Conservation (phyloP, 2,329 filamentous ascomycete species). For the Aspergillus brasiliensis region DNA sequence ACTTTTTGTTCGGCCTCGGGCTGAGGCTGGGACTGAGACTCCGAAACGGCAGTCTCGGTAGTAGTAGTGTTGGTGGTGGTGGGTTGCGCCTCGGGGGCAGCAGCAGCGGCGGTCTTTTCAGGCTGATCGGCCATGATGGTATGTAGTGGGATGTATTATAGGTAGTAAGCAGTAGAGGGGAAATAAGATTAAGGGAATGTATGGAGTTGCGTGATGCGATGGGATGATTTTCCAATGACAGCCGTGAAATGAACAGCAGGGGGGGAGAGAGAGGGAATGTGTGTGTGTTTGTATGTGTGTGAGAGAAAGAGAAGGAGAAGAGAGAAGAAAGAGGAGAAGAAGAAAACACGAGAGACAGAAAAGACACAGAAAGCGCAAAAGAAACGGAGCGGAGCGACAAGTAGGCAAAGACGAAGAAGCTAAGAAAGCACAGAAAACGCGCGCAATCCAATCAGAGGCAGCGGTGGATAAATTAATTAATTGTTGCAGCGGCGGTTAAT, state of each 20-base stretch:
- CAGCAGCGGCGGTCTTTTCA: conserved; percentile 7
- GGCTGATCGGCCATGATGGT: conserved; percentile 16
- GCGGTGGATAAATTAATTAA: background rate
- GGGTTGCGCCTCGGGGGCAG: conserved; percentile 12
- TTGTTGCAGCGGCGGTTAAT: background rate
- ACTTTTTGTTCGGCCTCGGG: conserved; percentile 1
- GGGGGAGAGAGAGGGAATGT: background rate
- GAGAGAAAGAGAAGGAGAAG: background rate
- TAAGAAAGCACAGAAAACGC: no score
- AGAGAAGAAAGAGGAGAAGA: conserved; percentile 1
- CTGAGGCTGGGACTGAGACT: conserved; percentile 7
- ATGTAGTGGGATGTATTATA: background rate
- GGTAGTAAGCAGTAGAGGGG: background rate
- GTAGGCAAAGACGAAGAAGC: background rate
- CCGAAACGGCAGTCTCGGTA: background rate
- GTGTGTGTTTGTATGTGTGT: no score
- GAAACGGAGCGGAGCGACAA: background rate
- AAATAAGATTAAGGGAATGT: background rate
- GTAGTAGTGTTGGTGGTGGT: background rate
- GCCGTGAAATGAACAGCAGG: background rate
- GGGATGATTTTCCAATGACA: background rate
- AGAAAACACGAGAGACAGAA: conserved; percentile 4
- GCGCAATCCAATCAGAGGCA: background rate
- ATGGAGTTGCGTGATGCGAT: background rate
- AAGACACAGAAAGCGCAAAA: conserved; percentile 4